Evolutionary conservation across 106 monocot species (phyloP), one percentile per base, ranked within the genome.

Genomic region (Triglochin maritima): DNA sequence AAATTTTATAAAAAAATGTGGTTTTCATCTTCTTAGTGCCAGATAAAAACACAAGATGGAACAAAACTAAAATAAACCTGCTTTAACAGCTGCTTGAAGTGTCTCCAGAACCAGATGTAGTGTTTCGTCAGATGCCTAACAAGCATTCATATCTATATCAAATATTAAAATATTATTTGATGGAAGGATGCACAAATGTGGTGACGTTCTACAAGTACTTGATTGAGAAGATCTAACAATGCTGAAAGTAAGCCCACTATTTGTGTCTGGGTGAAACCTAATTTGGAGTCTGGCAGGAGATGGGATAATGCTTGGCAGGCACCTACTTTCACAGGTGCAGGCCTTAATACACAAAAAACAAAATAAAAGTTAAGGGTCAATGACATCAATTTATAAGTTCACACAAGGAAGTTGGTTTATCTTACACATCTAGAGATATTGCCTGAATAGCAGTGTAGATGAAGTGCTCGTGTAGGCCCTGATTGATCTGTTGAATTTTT

Each of bases 41-140:
- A n/a, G n/a, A n/a, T n/a, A 62, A 50, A 45, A 44, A 12, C 43
- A 52, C 47, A 64, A 7, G 11, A 70, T 57, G 49, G 46, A 55
- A 56, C 15, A 60, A 17, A 56, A 47, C 45, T 10, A 60, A 71
- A 48, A 71, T 66, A 77, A 4, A 87, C 95, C 87, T 80, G 87
- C 87, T 54, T 82, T 87, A 15, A 96, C 68, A 67, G 86, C 88
- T 62, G 79, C 79, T 88, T 90, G 85, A 82, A 96, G 75, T 50
- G 95, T 96, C 82, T 96, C 95, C n/a, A 96, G 84, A 3, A 96
- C 87, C 74, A 96, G 95, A 84, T 91, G 95, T 11, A 96, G 81
- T 50, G 90, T 86, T 78, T 91, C 95, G 66, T 96, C 95, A 69
- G 90, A 88, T 72, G 90, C 90, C 95, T 96, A 70, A 47, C 42